phyloP scores from a whole-genome alignment of 306 rosid genomes.

The Castanospermum australe region DNA sequence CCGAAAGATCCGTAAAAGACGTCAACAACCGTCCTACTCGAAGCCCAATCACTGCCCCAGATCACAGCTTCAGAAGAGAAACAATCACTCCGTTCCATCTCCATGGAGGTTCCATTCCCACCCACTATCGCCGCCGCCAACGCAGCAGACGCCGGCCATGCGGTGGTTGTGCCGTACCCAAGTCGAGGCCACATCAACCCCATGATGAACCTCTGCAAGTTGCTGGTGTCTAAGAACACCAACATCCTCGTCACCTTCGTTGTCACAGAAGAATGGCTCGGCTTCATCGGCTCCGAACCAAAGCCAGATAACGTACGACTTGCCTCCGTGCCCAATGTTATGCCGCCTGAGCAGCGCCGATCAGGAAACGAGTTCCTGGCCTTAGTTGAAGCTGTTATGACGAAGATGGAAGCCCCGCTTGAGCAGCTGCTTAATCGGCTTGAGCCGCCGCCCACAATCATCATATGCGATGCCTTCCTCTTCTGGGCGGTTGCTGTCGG shows the following conservation, averaged over 20 bases:
- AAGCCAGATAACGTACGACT: slow-evolving; percentile 31
- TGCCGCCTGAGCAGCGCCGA: slow-evolving; percentile 25
- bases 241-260: slow-evolving; percentile 44
- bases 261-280: slow-evolving; percentile 47
- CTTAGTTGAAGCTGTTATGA: slow-evolving; percentile 39
- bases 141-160: too few species aligned
- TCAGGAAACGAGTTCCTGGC: background rate
- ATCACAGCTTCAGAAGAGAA: background rate
- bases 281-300: slow-evolving; percentile 27
- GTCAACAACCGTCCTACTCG: too few species aligned
- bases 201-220: slow-evolving; percentile 46
- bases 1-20: too few species aligned
- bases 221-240: background rate
- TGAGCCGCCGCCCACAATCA: background rate
- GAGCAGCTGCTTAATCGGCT: slow-evolving; percentile 36
- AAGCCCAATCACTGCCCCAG: background rate
- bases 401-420: slow-evolving; percentile 49
- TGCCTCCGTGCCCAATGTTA: slow-evolving; percentile 34
- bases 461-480: slow-evolving; percentile 39
- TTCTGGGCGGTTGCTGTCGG: slow-evolving; percentile 34
- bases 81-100: background rate
- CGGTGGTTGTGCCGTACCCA: slow-evolving; percentile 54
- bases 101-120: slow-evolving; percentile 6
- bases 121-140: background rate
- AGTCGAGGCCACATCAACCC: slow-evolving; percentile 53